Percentiles rank a stretch among this genome's conserved stretches.
These are phyloP conservation scores for Saksenaea oblongispora DNA, from an alignment of 371 early-diverging fungal species.

Conservation along the genomic window DNA sequence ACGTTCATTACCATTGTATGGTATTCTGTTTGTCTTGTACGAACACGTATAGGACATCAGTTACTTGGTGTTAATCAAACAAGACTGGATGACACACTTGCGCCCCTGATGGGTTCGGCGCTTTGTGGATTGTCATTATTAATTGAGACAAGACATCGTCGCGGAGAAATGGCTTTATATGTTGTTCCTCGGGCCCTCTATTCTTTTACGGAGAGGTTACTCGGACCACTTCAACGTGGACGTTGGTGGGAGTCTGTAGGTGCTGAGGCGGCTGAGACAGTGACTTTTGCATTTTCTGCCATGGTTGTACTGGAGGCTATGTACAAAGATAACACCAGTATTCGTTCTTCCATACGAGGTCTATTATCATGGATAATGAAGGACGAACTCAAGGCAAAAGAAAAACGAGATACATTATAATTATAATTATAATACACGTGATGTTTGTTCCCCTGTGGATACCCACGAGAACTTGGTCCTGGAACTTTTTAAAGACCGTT, in stretches of 20 bases:
- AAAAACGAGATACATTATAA: slow-evolving; percentile 7
- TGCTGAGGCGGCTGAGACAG: slow-evolving; percentile 32
- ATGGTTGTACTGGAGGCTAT: slow-evolving; percentile 44
- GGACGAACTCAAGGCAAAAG: slow-evolving; percentile 26
- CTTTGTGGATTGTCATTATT: slow-evolving; percentile 62
- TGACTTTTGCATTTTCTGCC: slow-evolving; percentile 45
- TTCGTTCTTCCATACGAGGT: slow-evolving; percentile 53
- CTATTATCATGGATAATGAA: slow-evolving; percentile 57
- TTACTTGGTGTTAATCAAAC: slow-evolving; percentile 34
- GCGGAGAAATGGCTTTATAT: slow-evolving; percentile 69
- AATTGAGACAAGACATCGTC: slow-evolving; percentile 58
- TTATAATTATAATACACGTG: background rate
- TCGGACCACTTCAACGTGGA: slow-evolving; percentile 40
- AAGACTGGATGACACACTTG: slow-evolving; percentile 44
- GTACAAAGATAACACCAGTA: slow-evolving; percentile 43
- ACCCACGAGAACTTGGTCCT: too few relatives aligned
- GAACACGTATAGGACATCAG: slow-evolving; percentile 55
- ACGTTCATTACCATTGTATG: slow-evolving; percentile 61
- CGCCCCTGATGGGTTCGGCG: slow-evolving; percentile 57
- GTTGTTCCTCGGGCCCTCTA: slow-evolving; percentile 60
- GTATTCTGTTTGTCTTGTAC: slow-evolving; percentile 59
- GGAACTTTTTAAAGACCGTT: too few relatives aligned
- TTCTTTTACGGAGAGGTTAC: slow-evolving; percentile 51
- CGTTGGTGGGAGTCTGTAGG: slow-evolving; percentile 36
- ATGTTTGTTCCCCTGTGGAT: background rate